phyloP scores from a whole-genome alignment of 2,329 filamentous ascomycete genomes.

The Akanthomyces uredinophilus region DNA sequence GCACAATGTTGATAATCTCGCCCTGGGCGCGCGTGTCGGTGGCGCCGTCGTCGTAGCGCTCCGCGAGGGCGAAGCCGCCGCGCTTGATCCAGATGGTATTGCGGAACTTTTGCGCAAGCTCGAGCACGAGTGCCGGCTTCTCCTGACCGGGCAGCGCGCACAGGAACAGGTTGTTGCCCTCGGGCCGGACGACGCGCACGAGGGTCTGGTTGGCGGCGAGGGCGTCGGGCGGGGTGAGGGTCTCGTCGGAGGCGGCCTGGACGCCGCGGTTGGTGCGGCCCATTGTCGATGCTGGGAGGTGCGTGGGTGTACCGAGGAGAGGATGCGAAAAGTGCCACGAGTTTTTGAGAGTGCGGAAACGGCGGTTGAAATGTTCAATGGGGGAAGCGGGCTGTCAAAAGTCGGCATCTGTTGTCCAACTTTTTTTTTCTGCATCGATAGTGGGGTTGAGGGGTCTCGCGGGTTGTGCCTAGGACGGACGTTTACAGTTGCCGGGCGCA shows the following conservation, averaged over 20 bases:
- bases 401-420: background rate
- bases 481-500: too few relatives aligned
- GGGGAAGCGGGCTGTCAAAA: background rate
- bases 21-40: conserved; percentile 63
- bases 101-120: conserved; percentile 79
- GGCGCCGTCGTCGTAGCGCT: conserved; percentile 55
- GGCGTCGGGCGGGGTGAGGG: conserved; percentile 52
- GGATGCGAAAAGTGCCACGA: too few relatives aligned
- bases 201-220: conserved; percentile 61
- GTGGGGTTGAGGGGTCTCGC: background rate
- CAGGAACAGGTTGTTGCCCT: conserved; percentile 85
- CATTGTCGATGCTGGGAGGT: conserved; percentile 22
- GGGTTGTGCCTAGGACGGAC: too few relatives aligned
- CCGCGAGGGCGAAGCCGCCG: conserved; percentile 79
- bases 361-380: background rate
- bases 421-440: background rate
- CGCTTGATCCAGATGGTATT: conserved; percentile 92
- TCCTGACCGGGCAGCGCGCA: conserved; percentile 66
- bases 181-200: conserved; percentile 72
- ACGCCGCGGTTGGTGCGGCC: conserved; percentile 61
- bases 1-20: conserved; percentile 88
- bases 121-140: conserved; percentile 65
- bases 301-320: too few relatives aligned
- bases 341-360: too few relatives aligned
- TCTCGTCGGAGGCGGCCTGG: conserved; percentile 70